These are phyloP conservation scores for Fagopyrum homotropicum DNA, from an alignment of 148 eudicot genomes.

Conservation along the genomic window DNA sequence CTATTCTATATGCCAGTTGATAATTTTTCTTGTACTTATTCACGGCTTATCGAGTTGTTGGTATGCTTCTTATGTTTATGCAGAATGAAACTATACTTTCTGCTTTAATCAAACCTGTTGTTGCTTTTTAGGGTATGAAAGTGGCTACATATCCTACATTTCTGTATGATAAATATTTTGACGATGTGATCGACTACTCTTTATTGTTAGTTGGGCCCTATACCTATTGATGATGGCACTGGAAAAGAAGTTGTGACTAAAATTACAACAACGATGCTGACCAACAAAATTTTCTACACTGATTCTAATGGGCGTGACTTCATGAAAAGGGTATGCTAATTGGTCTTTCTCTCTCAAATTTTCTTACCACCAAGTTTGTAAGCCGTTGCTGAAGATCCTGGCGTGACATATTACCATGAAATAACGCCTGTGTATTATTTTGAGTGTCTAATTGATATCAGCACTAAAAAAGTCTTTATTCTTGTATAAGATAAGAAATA, in stretches of 20 bases:
- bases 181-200: not conserved
- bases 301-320: conserved; percentile 99
- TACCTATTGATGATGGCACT: conserved; percentile 74
- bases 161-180: not conserved
- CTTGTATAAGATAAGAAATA: too few species aligned
- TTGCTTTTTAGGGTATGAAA: not conserved
- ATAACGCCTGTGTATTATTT: too few species aligned
- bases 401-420: too few species aligned
- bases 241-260: conserved; percentile 88
- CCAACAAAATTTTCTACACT: conserved; percentile 73
- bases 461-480: too few species aligned
- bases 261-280: conserved; percentile 46
- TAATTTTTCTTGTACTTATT: not conserved
- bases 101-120: not conserved
- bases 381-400: too few species aligned
- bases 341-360: too few species aligned
- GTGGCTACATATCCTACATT: not conserved
- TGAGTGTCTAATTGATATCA: too few species aligned
- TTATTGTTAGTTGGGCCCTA: conserved; percentile 76
- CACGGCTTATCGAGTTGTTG: not conserved
- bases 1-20: not conserved
- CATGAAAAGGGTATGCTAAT: conserved; percentile 59
- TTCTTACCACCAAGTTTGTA: too few species aligned
- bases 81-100: not conserved
- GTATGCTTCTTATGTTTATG: not conserved